Evolutionary conservation across 306 rosid species (phyloP), one percentile per base, ranked within the genome.

Genomic region (Hippophae rhamnoides): DNA sequence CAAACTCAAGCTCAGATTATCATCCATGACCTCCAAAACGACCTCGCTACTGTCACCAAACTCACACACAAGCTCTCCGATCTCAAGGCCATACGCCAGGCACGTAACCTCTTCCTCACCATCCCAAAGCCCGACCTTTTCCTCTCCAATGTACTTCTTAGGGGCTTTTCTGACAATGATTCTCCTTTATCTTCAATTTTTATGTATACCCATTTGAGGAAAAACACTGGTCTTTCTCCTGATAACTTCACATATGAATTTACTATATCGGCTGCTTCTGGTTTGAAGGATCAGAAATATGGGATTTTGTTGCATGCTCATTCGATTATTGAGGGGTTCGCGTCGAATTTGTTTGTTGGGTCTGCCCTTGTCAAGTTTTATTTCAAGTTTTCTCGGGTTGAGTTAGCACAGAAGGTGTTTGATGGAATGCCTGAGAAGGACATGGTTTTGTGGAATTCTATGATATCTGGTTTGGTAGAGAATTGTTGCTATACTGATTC

Each of bases 11-110:
- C 98, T 2, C 98, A 92, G 57, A 51, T 82, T 72, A 77, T 85
- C 69, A 65, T 76, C 78, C 73, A 80, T 48, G 98, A 93, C 78
- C 64, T 74, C 70, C 79, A 64, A 9, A 13, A 46, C 79, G 96
- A 92, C 80, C 78, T 92, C 67, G 49, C 96, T 65, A 69, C 85
- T 46, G 58, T 77, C 78, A 88, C 99, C 75, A 92, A 85, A 55
- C 95, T 92, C 79, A 80, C 78, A 47, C 95, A 92, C 74, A 81
- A 77, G 72, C 77, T 92, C 72, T 86, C 84, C 64, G 86, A 92
- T 65, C 71, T 84, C 41, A 72, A 70, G 18, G 90, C 93, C 86
- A 71, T 84, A 5, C 77, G 56, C 71, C 75, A 69, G 27, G 93
- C 96, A 5, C 86, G 75, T 6, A 65, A 74, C 53, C 87, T 88